Conservation (phyloP, 1,284 basidiomycete species). For the Moesziomyces parantarcticus region DNA sequence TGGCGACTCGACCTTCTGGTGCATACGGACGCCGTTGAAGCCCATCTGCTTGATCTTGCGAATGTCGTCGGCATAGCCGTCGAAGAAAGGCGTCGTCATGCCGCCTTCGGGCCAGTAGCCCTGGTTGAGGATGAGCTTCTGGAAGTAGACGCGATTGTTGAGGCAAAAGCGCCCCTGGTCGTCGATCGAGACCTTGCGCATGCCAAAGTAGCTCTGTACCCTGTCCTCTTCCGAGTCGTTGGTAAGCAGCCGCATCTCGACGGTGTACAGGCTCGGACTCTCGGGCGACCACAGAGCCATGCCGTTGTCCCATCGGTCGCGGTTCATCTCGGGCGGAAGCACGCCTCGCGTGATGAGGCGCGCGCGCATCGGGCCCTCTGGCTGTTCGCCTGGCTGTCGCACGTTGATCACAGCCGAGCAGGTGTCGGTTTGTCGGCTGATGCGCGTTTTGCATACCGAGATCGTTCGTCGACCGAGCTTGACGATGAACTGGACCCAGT, state of each 20-base stretch:
- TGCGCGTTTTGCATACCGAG: background rate
- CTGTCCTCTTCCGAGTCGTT: conserved; percentile 5
- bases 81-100: conserved; percentile 28
- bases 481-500: conserved; percentile 15
- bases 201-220: conserved; percentile 48
- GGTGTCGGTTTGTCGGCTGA: conserved; percentile 17
- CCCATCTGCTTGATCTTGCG: conserved; percentile 47
- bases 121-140: conserved; percentile 50
- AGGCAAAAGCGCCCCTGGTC: conserved; percentile 44
- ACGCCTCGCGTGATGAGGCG: conserved; percentile 15
- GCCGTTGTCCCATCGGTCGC: conserved; percentile 47
- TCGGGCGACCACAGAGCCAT: conserved; percentile 51
- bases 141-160: conserved; percentile 53
- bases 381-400: conserved; percentile 14
- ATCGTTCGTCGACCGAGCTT: conserved; percentile 7
- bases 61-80: conserved; percentile 33
- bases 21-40: conserved; percentile 48
- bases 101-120: conserved; percentile 49
- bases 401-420: conserved; percentile 32
- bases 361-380: conserved; percentile 12
- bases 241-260: conserved; percentile 22
- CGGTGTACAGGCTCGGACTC: conserved; percentile 39
- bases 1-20: conserved; percentile 50
- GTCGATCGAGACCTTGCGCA: conserved; percentile 53
- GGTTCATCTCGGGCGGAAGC: conserved; percentile 34